phyloP scores from a whole-genome alignment of 106 monocot species.

The Phalaenopsis equestris region DNA sequence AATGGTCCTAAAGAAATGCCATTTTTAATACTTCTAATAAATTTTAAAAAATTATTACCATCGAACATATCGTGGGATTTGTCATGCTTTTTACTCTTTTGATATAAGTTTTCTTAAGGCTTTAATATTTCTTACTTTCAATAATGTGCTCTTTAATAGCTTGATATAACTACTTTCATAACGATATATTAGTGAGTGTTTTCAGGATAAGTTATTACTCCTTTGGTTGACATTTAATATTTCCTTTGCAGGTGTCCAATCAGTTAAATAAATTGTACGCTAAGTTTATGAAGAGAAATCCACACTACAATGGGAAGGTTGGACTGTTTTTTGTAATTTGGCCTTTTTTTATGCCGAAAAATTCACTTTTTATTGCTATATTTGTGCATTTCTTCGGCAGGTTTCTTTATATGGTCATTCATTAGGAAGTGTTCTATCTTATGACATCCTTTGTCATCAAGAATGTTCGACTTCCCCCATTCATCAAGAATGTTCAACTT shows the following conservation, averaged over 20 bases:
- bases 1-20: neutral
- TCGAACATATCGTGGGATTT: neutral
- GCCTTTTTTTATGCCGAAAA: neutral
- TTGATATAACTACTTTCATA: neutral
- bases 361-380: neutral
- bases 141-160: neutral
- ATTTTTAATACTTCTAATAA: neutral
- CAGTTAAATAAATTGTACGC: conserved; percentile 83
- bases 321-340: conserved; percentile 7
- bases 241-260: conserved; percentile 59
- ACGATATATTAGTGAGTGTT: neutral
- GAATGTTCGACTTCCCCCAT: conserved; percentile 20
- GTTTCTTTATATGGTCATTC: conserved; percentile 98
- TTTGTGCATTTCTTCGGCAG: conserved; percentile 27
- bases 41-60: neutral
- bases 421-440: conserved; percentile 94
- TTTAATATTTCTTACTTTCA: neutral
- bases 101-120: neutral
- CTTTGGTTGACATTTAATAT: neutral
- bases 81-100: neutral
- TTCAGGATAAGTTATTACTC: neutral
- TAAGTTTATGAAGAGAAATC: conserved; percentile 91
- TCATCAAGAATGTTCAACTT: conserved; percentile 43
- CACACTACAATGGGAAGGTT: conserved; percentile 93
- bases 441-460: conserved; percentile 99